Evolutionary conservation across 805 yeast species (phyloP), one percentile per base, ranked within the genome.

Genomic region (Lachancea lanzarotensis): DNA sequence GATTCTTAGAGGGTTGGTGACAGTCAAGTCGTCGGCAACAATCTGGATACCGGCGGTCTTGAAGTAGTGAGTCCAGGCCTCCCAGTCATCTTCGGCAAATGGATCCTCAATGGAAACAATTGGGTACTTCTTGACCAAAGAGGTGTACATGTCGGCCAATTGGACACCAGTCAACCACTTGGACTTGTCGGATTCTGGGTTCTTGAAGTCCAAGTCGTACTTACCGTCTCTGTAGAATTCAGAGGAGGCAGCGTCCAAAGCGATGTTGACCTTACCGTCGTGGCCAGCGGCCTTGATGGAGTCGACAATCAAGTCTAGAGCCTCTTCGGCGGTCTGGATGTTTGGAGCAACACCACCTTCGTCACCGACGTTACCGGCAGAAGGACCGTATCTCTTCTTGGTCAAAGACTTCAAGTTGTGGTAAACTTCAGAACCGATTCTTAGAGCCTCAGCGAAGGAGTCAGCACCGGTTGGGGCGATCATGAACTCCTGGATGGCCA

Each of bases 261-360:
- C 98, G 69, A 91, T 93, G 65, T 79, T 75, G 67, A 91, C 82
- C 76, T 80, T 73, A 71, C 96, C 98, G 55, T 81, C 83, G 84
- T 91, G 90, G 68, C 98, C 98, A 60, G 98, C 96, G 60, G 74
- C 71, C 69, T 81, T 86, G 70, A 93, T 91, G 67, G 98, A 88
- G 57, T 72, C 83, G 60, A 80, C 78, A 71, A 91, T 88, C 71
- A 91, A 82, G 77, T 93, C 97, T 58, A 91, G 78, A 62, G 98
- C 98, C 81, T 91, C 98, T 73, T 81, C 86, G 68, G 98, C 91
- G 62, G 96, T 80, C 58, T 84, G 79, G 59, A 93, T 82, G 73
- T 89, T 87, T 73, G 98, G 98, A 65, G 98, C 98, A 78, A 91
- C 96, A 82, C 98, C 98, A 84, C 98, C 98, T 81, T 91, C 98